Evolutionary conservation across 202 grass and related monocot species (phyloP).

Genomic region (Brachypodium distachyon): DNA sequence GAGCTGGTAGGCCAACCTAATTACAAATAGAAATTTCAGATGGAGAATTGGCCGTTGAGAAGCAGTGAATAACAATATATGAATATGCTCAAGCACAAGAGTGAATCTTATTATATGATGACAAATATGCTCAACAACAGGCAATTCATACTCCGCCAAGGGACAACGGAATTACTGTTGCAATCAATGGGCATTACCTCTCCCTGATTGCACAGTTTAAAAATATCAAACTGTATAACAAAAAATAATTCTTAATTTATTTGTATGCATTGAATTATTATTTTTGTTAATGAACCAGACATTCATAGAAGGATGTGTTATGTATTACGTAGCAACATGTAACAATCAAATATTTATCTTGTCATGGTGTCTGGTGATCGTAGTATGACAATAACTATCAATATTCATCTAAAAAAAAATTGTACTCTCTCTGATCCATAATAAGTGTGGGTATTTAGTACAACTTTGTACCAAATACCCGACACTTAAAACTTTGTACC

Average conservation of each 20-base stretch:
- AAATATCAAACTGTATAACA: not conserved
- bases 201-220: not conserved
- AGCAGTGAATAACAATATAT: not conserved
- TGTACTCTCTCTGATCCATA: no score
- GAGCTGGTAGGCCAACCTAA: constrained; percentile 93
- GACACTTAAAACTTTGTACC: no score
- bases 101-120: not conserved
- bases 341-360: constrained; percentile 16
- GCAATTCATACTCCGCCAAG: not conserved
- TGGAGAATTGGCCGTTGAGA: not conserved
- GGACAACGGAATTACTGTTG: not conserved
- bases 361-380: not conserved
- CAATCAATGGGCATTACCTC: constrained; percentile 3
- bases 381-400: not conserved
- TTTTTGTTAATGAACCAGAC: not conserved
- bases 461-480: no score
- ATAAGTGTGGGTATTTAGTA: no score
- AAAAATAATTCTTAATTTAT: not conserved
- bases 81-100: not conserved
- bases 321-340: not conserved
- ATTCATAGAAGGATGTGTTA: not conserved
- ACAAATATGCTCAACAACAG: not conserved
- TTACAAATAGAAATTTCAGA: constrained; percentile 30
- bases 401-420: not conserved
- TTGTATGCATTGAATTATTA: not conserved